phyloP scores from a whole-genome alignment of 306 rosid species.

The Sechiopsis laciniata region DNA sequence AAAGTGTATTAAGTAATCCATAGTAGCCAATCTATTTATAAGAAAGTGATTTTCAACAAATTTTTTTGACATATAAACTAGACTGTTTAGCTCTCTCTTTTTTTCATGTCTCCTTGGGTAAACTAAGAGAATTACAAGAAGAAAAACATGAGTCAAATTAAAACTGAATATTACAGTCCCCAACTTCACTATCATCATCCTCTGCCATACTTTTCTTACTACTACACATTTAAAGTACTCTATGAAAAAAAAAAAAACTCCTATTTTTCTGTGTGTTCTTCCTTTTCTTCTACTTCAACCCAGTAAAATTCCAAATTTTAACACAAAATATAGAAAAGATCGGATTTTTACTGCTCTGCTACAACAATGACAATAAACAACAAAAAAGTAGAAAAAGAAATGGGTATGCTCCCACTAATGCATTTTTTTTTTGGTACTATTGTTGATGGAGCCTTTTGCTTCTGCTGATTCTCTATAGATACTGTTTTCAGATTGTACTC shows the following conservation, averaged over 20 bases:
- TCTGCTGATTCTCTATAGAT: slow-evolving; percentile 21
- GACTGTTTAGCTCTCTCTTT: no score
- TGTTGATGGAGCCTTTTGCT: slow-evolving; percentile 29
- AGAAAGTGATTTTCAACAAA: no score
- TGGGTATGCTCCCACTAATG: slow-evolving; percentile 33
- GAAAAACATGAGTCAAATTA: neutral
- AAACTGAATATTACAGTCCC: slow-evolving; percentile 36
- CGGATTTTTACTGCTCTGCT: slow-evolving; percentile 26
- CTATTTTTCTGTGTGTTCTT: slow-evolving; percentile 17
- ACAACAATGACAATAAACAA: slow-evolving; percentile 36
- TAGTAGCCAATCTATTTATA: no score
- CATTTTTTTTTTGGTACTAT: slow-evolving; percentile 52
- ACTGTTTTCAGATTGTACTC: slow-evolving; percentile 6
- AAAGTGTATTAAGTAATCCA: no score
- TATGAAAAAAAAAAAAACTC: slow-evolving; percentile 17
- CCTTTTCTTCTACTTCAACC: slow-evolving; percentile 25
- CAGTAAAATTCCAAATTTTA: slow-evolving; percentile 65
- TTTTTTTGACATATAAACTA: no score
- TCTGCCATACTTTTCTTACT: slow-evolving; percentile 34
- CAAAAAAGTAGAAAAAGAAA: slow-evolving; percentile 33
- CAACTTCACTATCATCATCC: neutral
- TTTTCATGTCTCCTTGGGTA: no score
- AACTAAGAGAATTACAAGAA: no score
- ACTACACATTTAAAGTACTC: slow-evolving; percentile 26
- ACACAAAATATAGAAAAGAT: slow-evolving; percentile 45